A percentile compares a stretch with the other conserved stretches of the same genome.
Evolutionary conservation across 331 rosid species (phyloP).

Genomic region (Prunus yedoensis): DNA sequence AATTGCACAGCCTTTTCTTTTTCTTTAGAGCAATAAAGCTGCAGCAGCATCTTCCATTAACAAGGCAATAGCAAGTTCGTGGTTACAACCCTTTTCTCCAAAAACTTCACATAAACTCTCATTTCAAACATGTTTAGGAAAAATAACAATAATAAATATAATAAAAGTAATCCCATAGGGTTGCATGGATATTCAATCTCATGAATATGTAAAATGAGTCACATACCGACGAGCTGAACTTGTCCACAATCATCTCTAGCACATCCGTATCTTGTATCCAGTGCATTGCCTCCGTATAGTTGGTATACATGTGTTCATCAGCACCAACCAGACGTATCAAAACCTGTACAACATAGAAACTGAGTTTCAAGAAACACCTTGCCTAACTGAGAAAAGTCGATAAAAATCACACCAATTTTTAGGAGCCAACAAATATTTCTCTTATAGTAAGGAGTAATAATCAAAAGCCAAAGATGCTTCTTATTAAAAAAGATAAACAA

Average conservation of each 20-base stretch:
- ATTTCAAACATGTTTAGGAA: background rate
- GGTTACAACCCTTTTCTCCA: background rate
- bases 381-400: constrained; percentile 7
- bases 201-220: constrained; percentile 4
- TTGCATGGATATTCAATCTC: background rate
- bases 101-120: background rate
- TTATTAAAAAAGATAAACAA: background rate
- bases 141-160: background rate
- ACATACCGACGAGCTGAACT: constrained; percentile 94
- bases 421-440: background rate
- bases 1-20: background rate
- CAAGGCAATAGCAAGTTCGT: background rate
- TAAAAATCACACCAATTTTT: background rate
- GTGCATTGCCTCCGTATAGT: constrained; percentile 75
- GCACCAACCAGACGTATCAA: constrained; percentile 95
- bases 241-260: constrained; percentile 96
- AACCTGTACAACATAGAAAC: constrained; percentile 50
- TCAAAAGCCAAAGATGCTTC: constrained; percentile 3
- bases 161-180: background rate
- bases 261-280: constrained; percentile 91
- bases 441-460: background rate
- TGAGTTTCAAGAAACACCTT: constrained; percentile 9
- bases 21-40: background rate
- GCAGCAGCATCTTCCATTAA: background rate
- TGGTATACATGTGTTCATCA: constrained; percentile 89